Conservation (phyloP, 768 basidiomycete species). For the Tylopilus sp. region DNA sequence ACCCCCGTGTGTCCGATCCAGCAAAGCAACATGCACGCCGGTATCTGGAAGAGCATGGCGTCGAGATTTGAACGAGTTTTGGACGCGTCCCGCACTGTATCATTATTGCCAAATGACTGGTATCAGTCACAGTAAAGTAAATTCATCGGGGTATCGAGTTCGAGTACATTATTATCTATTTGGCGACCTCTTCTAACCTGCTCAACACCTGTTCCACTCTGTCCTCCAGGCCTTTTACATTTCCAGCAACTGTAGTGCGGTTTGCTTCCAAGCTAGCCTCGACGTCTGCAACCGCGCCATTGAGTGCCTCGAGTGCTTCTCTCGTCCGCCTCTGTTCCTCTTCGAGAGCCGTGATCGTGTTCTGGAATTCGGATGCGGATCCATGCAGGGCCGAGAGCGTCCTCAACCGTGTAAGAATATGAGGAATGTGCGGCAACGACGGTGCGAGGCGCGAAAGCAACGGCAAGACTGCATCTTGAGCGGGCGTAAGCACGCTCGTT, state of each 20-base stretch:
- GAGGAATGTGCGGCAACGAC: conserved; percentile 77
- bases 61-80: conserved; percentile 9
- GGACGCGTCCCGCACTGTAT: background rate
- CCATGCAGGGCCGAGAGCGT: conserved; percentile 81
- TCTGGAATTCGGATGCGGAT: conserved; percentile 75
- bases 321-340: conserved; percentile 66
- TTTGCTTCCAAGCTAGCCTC: conserved; percentile 79
- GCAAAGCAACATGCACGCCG: conserved; percentile 49
- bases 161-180: conserved; percentile 1
- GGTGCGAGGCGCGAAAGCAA: conserved; percentile 68
- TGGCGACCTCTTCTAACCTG: conserved; percentile 39
- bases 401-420: conserved; percentile 84
- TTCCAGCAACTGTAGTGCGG: conserved; percentile 62
- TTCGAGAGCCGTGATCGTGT: conserved; percentile 61
- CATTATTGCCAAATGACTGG: background rate
- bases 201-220: conserved; percentile 47
- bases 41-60: conserved; percentile 33
- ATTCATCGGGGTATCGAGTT: conserved; percentile 1
- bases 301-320: conserved; percentile 63
- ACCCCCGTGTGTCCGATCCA: conserved; percentile 44
- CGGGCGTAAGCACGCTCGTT: conserved; percentile 26
- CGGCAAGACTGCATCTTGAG: conserved; percentile 64
- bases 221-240: conserved; percentile 68
- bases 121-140: background rate
- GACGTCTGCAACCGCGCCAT: conserved; percentile 64